Conservation (phyloP, 2,329 filamentous ascomycete genomes). For the Exophiala dermatitidis region DNA sequence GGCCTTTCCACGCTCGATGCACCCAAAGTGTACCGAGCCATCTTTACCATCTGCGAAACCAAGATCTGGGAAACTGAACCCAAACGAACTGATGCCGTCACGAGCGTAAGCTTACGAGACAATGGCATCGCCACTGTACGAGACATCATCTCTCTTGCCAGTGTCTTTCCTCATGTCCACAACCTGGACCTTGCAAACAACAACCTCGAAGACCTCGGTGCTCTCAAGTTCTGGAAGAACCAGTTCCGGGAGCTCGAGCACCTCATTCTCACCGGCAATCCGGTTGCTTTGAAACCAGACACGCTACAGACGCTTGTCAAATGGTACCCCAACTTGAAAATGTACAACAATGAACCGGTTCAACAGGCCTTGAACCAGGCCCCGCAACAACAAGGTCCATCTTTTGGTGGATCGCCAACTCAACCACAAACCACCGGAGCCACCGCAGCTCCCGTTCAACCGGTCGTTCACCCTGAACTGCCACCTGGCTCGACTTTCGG, state of each 20-base stretch:
- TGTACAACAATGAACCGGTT: constrained; percentile 64
- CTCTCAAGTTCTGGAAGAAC: constrained; percentile 67
- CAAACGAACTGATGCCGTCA: constrained; percentile 68
- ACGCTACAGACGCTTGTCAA: constrained; percentile 63
- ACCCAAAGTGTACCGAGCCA: constrained; percentile 81
- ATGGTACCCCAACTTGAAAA: constrained; percentile 76
- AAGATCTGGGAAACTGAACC: constrained; percentile 61
- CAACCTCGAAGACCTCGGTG: constrained; percentile 60
- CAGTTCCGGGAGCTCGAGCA: constrained; percentile 75
- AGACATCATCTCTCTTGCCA: constrained; percentile 66
- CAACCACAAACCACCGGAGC: constrained; percentile 61
- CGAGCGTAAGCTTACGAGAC: constrained; percentile 71
- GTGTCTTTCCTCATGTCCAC: constrained; percentile 74
- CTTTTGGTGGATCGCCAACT: constrained; percentile 44
- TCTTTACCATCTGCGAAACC: constrained; percentile 78
- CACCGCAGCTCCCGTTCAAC: constrained; percentile 27
- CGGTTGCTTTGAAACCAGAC: constrained; percentile 56
- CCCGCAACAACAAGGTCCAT: constrained; percentile 44
- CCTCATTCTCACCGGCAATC: constrained; percentile 70
- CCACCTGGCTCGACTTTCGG: constrained; percentile 34
- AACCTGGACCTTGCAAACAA: constrained; percentile 88
- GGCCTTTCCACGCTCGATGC: constrained; percentile 67
- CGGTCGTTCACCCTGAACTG: constrained; percentile 17
- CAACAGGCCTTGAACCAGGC: constrained; percentile 49
- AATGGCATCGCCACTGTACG: constrained; percentile 69